Conservation (phyloP, 1,284 basidiomycete genomes). For the Rhodotorula glutinis region DNA sequence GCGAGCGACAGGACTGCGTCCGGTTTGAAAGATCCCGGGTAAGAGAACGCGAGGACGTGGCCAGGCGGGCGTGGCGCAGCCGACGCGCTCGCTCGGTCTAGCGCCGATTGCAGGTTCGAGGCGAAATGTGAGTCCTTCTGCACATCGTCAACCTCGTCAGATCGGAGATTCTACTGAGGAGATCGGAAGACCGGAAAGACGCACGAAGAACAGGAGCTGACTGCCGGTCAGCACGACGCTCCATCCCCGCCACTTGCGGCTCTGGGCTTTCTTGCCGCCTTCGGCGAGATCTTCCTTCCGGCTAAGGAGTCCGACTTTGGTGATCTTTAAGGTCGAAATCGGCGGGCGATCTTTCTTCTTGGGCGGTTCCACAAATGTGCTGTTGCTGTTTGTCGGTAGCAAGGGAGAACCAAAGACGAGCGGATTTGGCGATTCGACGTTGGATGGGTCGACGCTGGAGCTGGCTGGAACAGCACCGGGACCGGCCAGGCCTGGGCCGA, state of each 20-base stretch:
- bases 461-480: background rate
- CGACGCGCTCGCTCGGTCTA: slow-evolving; percentile 11
- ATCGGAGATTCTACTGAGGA: too few species aligned
- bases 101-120: slow-evolving; percentile 17
- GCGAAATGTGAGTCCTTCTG: slow-evolving; percentile 59
- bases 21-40: slow-evolving; percentile 66
- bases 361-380: slow-evolving; percentile 26
- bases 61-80: slow-evolving; percentile 15
- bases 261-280: slow-evolving; percentile 69
- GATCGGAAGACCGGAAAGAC: slow-evolving; percentile 55
- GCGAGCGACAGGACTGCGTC: slow-evolving; percentile 82
- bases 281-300: slow-evolving; percentile 79
- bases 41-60: slow-evolving; percentile 39
- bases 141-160: background rate
- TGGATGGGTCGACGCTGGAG: background rate
- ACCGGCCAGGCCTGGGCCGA: background rate
- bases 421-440: background rate
- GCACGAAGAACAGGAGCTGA: slow-evolving; percentile 77
- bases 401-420: slow-evolving; percentile 28
- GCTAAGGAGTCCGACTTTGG: slow-evolving; percentile 75
- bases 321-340: slow-evolving; percentile 61
- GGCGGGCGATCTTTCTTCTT: slow-evolving; percentile 15
- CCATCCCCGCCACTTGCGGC: slow-evolving; percentile 84
- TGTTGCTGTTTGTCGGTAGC: slow-evolving; percentile 18
- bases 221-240: slow-evolving; percentile 83